Conservation (phyloP, 768 basidiomycete species). For the Lactifluus rugatus region DNA sequence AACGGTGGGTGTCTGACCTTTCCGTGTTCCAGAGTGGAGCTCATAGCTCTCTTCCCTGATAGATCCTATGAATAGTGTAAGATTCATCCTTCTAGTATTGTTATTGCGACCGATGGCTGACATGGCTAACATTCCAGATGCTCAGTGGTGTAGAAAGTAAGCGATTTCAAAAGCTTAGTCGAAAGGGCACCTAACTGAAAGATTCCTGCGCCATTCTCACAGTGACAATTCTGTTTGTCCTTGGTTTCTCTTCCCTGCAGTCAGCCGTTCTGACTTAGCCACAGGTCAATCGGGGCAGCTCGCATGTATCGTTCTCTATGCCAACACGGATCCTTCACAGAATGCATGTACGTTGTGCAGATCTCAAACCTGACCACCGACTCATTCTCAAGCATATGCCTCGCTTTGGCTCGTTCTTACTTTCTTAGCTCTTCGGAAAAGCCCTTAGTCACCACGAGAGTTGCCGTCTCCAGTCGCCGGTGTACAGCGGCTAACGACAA, state of each 20-base stretch:
- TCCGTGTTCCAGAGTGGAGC: not conserved
- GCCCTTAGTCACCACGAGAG: not conserved
- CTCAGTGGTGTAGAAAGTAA: not conserved
- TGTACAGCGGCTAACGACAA: not conserved
- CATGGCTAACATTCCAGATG: not conserved
- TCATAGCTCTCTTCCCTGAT: not conserved
- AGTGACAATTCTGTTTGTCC: not conserved
- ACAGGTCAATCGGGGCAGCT: not conserved
- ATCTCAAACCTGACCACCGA: not conserved
- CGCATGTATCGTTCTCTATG: not conserved
- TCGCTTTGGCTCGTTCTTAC: too few relatives aligned
- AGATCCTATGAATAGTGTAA: not conserved
- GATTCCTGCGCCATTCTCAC: not conserved
- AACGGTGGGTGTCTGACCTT: not conserved
- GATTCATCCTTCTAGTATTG: not conserved
- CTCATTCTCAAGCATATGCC: too few relatives aligned
- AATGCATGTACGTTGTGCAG: not conserved
- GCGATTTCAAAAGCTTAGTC: not conserved
- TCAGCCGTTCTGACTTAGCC: not conserved
- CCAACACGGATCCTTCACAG: not conserved
- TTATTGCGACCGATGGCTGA: not conserved
- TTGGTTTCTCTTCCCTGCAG: not conserved
- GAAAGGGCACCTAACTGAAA: not conserved
- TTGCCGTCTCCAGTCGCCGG: not conserved
- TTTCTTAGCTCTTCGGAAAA: not conserved